These are phyloP conservation scores for Lactifluus pinguis DNA, from an alignment of 768 basidiomycete species.

Conservation along the genomic window DNA sequence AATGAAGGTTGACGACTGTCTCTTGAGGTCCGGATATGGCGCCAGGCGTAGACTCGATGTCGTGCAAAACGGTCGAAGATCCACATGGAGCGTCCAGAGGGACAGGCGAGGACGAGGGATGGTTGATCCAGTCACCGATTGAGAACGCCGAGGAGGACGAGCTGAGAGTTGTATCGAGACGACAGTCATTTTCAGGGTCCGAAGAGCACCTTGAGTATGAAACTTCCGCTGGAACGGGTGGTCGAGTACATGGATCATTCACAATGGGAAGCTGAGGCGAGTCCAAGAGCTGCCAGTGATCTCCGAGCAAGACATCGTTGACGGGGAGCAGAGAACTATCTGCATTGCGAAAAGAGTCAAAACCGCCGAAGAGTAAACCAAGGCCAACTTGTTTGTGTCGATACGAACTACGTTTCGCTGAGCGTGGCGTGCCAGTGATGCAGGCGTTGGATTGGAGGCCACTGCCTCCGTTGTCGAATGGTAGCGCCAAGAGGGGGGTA, in stretches of 20 bases:
- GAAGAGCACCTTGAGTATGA: background rate
- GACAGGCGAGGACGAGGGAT: conserved; percentile 5
- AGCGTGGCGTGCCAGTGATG: background rate
- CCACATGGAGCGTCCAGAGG: background rate
- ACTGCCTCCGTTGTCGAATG: background rate
- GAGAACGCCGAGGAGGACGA: conserved; percentile 12
- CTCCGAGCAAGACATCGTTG: background rate
- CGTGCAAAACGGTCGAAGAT: background rate
- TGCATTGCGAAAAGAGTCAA: background rate
- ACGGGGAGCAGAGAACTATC: background rate
- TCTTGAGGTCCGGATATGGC: background rate
- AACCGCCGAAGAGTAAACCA: conserved; percentile 9
- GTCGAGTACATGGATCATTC: background rate
- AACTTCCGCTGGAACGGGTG: background rate
- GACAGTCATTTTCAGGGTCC: background rate
- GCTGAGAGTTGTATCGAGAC: background rate
- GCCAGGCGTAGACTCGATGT: background rate
- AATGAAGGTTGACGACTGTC: background rate
- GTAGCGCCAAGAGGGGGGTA: background rate
- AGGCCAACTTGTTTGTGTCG: conserved; percentile 10
- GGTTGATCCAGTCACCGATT: conserved; percentile 13
- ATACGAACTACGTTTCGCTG: background rate
- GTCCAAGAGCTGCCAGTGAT: background rate
- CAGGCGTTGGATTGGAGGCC: conserved; percentile 14
- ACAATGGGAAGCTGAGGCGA: background rate